Evolutionary conservation across 2,329 filamentous ascomycete genomes (phyloP).

Genomic region (Arthroderma sp.): DNA sequence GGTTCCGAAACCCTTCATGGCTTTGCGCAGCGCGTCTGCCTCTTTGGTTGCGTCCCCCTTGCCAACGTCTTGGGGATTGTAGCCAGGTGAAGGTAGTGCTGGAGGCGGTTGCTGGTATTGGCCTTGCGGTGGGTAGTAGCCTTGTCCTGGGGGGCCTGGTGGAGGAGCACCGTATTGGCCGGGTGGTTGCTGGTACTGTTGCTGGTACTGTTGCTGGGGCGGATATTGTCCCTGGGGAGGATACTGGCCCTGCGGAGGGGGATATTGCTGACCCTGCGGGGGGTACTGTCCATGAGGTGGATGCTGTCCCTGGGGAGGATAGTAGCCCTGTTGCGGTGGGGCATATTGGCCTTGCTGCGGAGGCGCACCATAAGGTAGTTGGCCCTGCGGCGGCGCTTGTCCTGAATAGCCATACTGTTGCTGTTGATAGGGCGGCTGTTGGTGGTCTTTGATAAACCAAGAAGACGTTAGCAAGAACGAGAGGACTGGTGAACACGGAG

Average conservation of each 20-base stretch:
- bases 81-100: constrained; percentile 55
- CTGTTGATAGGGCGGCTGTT: not conserved
- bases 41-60: constrained; percentile 52
- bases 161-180: constrained; percentile 1
- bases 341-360: constrained; percentile 9
- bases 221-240: constrained; percentile 6
- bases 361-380: constrained; percentile 1
- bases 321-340: constrained; percentile 8
- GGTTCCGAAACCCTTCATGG: constrained; percentile 81
- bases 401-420: not conserved
- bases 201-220: constrained; percentile 1
- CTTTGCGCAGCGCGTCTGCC: constrained; percentile 54
- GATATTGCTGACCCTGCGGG: constrained; percentile 7
- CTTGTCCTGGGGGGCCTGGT: constrained; percentile 5
- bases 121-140: constrained; percentile 2
- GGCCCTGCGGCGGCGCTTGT: constrained; percentile 1
- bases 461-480: too few species aligned
- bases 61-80: constrained; percentile 49
- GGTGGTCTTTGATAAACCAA: not conserved
- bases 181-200: constrained; percentile 1
- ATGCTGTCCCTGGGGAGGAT: constrained; percentile 9
- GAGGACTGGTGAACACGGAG: too few species aligned
- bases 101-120: constrained; percentile 18
- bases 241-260: constrained; percentile 7
- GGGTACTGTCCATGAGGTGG: constrained; percentile 8